Conservation (phyloP, 2,329 filamentous ascomycete genomes). For the Colletotrichum tropicicola region DNA sequence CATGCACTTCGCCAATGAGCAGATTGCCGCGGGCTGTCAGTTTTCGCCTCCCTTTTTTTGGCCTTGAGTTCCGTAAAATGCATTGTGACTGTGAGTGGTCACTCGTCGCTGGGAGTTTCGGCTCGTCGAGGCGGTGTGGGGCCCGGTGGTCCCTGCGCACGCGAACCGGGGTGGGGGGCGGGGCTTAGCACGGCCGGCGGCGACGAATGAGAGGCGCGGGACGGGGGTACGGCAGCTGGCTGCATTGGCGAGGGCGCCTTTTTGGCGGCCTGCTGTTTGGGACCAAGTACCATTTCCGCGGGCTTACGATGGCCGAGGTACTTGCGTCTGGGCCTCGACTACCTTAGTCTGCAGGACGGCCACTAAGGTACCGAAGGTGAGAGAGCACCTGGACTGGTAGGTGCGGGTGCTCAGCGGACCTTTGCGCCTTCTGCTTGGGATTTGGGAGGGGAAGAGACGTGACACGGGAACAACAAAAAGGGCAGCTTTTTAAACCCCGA, state of each 20-base stretch:
- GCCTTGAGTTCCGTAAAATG: too few relatives aligned
- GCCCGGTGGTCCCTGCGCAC: background rate
- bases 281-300: too few relatives aligned
- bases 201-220: conserved; percentile 1
- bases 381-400: too few relatives aligned
- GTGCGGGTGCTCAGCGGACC: too few relatives aligned
- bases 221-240: background rate
- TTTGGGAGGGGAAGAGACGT: background rate
- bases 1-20: background rate
- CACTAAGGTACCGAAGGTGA: too few relatives aligned
- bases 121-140: background rate
- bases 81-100: too few relatives aligned
- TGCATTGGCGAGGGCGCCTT: background rate
- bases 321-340: too few relatives aligned
- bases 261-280: too few relatives aligned
- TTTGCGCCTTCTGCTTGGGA: too few relatives aligned
- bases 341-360: too few relatives aligned
- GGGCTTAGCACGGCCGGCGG: background rate
- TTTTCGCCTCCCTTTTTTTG: background rate
- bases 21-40: background rate
- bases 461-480: background rate
- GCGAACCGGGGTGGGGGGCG: background rate
- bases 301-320: too few relatives aligned
- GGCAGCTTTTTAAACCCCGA: background rate
- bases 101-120: background rate